A percentile compares a stretch with the other conserved stretches of the same genome.
phyloP scores from a whole-genome alignment of 768 basidiomycete species.

The Macrolepiota dolichaula region DNA sequence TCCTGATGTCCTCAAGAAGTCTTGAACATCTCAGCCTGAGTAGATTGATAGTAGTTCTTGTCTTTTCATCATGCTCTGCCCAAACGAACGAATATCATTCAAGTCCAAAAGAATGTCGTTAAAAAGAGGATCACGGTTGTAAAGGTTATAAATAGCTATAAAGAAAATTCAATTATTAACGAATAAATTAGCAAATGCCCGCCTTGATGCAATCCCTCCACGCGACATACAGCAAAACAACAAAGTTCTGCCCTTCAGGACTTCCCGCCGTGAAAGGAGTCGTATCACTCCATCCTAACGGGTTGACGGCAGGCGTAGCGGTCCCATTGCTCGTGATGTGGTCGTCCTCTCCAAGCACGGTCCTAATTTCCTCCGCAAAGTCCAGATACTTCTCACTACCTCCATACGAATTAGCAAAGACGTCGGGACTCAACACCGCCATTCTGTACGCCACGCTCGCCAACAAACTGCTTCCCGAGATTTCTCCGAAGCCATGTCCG shows the following conservation, averaged over 20 bases:
- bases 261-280: constrained; percentile 32
- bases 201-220: no score
- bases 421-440: constrained; percentile 30
- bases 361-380: constrained; percentile 34
- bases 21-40: no score
- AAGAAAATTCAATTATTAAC: no score
- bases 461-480: constrained; percentile 39
- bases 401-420: constrained; percentile 18
- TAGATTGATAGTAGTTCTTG: no score
- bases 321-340: constrained; percentile 29
- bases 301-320: constrained; percentile 36
- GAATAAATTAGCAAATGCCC: constrained; percentile 19
- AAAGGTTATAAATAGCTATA: no score
- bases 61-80: no score
- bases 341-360: constrained; percentile 17
- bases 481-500: constrained; percentile 39
- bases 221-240: constrained; percentile 36
- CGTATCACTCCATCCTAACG: constrained; percentile 33
- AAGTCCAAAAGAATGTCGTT: no score
- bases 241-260: constrained; percentile 39
- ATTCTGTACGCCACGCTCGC: constrained; percentile 38
- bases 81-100: no score
- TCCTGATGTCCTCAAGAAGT: no score
- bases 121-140: no score
- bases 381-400: constrained; percentile 24